Base-by-base conservation (phyloP, 805 yeast species). In the Sugiyamaella boreocaroliniensis region DNA sequence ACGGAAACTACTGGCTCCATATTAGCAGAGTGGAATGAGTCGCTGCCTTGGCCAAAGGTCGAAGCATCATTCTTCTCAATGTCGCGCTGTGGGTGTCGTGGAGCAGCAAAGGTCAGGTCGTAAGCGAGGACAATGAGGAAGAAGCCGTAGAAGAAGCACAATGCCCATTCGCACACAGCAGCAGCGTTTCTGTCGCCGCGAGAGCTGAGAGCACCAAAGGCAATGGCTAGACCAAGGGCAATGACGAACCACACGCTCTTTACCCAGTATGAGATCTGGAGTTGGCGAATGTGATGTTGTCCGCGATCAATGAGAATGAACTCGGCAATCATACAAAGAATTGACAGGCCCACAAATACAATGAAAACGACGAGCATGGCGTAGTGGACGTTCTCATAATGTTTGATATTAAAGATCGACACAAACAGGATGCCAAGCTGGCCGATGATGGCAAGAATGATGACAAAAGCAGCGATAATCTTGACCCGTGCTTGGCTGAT, bases 81-180 rank as follows among this genome's bases (percentile, higher is more conserved):
- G 37, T 32, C 37, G 11, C n/a, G n/a, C 3, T 14, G 5, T 9
- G 37, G 8, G n/a, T 32, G 37, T 4, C 37, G 37, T 2, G 37
- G 37, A 16, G 82, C 78, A 18, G 86, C 83, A 0, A 89, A 84
- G 60, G 77, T 76, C 58, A 89, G 75, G 65, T 92, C 97, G 55
- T 79, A 75, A 1, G 85, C 71, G 66, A 90, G 74, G 52, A 83
- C 70, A 3, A 83, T 63, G 58, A 83, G 78, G 55, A 86, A 73
- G 34, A 83, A 61, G 2, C 95, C 93, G 64, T 86, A 90, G 81
- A 87, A 83, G 68, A 83, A 90, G n/a, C 92, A 82, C 43, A 90
- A 68, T 2, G 82, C 64, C 98, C 98, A 92, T 69, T 92, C 98
- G 64, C 85, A 80, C 18, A 75, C 71, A 0, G 89, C 89, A 42